Percentiles rank a stretch among this genome's conserved stretches.
These are phyloP conservation scores for Sordariomycetes sp. DNA, from an alignment of 2,329 filamentous ascomycete genomes.

Conservation along the genomic window DNA sequence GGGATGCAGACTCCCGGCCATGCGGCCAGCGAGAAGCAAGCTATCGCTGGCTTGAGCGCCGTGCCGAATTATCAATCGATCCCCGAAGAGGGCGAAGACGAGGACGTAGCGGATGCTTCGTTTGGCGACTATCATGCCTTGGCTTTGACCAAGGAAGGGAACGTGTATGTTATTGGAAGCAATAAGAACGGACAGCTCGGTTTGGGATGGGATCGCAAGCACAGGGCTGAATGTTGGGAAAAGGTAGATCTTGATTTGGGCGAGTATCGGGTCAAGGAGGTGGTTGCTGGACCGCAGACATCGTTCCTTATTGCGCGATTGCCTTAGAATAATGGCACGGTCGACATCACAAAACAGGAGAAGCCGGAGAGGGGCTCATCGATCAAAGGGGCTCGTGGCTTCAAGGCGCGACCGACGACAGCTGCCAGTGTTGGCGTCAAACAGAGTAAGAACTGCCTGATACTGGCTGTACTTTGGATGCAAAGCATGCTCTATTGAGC, in stretches of 20 bases:
- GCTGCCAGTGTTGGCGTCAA: no score
- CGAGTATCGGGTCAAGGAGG: conserved; percentile 21
- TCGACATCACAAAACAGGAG: no score
- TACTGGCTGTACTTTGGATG: not conserved
- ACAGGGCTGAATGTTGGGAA: conserved; percentile 22
- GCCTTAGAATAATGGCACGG: no score
- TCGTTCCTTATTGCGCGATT: conserved; percentile 47
- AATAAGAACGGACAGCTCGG: conserved; percentile 54
- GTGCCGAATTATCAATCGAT: conserved; percentile 34
- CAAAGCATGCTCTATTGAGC: not conserved
- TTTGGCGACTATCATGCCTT: conserved; percentile 52
- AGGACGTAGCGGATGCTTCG: conserved; percentile 47
- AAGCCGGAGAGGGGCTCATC: not conserved
- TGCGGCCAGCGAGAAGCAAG: conserved; percentile 18
- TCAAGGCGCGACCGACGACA: no score
- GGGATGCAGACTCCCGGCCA: conserved; percentile 26
- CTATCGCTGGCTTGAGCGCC: conserved; percentile 17
- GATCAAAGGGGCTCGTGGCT: no score
- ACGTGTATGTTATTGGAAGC: conserved; percentile 45
- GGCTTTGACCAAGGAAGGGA: conserved; percentile 37
- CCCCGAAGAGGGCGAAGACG: conserved; percentile 33
- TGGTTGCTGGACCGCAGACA: conserved; percentile 37
- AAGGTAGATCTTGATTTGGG: conserved; percentile 19
- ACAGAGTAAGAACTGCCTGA: no score
- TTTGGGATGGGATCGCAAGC: conserved; percentile 14